Base-by-base conservation (phyloP, 2,329 filamentous ascomycete species). In the Teratosphaeria destructans region DNA sequence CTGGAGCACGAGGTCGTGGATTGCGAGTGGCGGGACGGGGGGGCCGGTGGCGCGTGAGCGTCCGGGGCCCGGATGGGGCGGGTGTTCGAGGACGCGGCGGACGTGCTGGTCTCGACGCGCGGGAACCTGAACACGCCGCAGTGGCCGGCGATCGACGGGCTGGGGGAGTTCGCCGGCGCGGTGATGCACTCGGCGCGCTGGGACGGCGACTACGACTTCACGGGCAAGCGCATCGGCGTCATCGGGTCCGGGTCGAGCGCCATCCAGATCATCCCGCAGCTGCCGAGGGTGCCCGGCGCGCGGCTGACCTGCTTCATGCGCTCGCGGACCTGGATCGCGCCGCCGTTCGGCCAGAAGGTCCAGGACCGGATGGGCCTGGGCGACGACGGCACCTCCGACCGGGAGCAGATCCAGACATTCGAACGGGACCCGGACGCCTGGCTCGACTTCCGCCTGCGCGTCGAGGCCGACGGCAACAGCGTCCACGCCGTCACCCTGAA, bases 391-490 rank as follows among this genome's bases (percentile, higher is more conserved):
- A 52, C 64, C 55, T 69, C 70, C 60, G 64, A 67, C 2, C 60
- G 61, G 16, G 64, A 67, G 32, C 68, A 72, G 52, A 71, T 70
- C 26, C 62, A 66, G 58, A 58, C 60, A 32, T 67, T 72, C 32
- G 65, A 66, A 55, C 59, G 76, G 76, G 72, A 79, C 61, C 75
- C 76, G 1, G 70, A 74, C 52, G 72, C 74, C 55, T 73, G 75
- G 59, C 70, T 77, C 27, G 65, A 71, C 53, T 79, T 76, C 67
- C 71, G 78, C 43, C 74, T 77, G 66, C 66, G 70, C 37, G 74
- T 79, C 52, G 76, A 78, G 64, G 73, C 80, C 12, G 82, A 82
- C 55, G 88, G 85, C 68, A 89, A 85, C 78, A 77, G 82, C 6
- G 76, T 73, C 5, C 77, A 76, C 59, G 64, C 69, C 1, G 67